These are phyloP conservation scores for Arthrobotrys sphaeroides DNA, from an alignment of 2,329 filamentous ascomycete species.

Conservation along the genomic window DNA sequence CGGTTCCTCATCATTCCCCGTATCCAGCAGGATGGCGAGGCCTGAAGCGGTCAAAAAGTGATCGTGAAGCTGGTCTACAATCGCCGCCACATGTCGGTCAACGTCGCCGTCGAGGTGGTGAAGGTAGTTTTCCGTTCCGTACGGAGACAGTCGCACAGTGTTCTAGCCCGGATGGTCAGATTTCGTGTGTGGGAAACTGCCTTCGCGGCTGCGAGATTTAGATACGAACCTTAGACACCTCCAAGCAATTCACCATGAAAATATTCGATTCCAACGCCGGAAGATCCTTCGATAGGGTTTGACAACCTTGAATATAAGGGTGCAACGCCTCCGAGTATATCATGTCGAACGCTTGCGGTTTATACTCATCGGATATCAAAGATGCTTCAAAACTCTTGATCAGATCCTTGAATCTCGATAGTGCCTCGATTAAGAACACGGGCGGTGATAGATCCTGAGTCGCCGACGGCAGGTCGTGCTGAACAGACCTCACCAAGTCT, in stretches of 20 bases:
- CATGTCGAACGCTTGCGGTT: constrained; percentile 75
- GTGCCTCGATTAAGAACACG: constrained; percentile 79
- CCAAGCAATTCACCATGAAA: constrained; percentile 77
- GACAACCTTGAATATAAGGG: constrained; percentile 81
- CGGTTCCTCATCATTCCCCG: constrained; percentile 64
- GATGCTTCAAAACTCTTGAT: constrained; percentile 90
- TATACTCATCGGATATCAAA: constrained; percentile 69
- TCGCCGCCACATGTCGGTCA: constrained; percentile 66
- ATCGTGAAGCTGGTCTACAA: constrained; percentile 74
- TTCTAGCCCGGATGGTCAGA: constrained; percentile 9
- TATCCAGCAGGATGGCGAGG: constrained; percentile 71
- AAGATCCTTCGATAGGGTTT: constrained; percentile 73
- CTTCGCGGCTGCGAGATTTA: constrained; percentile 67
- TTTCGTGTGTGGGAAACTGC: constrained; percentile 64
- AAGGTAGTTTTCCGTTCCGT: constrained; percentile 63
- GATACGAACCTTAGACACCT: constrained; percentile 69
- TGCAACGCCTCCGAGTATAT: constrained; percentile 83
- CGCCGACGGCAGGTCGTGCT: constrained; percentile 74
- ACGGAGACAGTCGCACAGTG: constrained; percentile 47
- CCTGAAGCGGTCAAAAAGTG: constrained; percentile 82
- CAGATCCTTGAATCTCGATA: constrained; percentile 79
- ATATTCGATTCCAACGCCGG: constrained; percentile 71
- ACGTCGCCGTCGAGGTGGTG: constrained; percentile 69
- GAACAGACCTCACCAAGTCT: constrained; percentile 79
- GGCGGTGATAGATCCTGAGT: constrained; percentile 80